These are phyloP conservation scores for Saturnispora besseyi DNA, from an alignment of 805 yeast species.

Conservation along the genomic window DNA sequence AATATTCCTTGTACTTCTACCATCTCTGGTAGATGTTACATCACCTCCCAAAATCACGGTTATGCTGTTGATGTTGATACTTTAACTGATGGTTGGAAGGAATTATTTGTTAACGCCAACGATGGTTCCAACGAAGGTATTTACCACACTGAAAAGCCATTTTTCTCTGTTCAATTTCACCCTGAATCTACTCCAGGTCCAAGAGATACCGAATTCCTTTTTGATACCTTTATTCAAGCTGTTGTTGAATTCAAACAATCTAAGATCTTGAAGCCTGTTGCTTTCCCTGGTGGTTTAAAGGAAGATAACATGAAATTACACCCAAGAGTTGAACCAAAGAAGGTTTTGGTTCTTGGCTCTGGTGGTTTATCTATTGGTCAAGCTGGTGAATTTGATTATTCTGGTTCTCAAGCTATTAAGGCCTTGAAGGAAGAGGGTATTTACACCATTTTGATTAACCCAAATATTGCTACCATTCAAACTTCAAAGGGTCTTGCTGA, in stretches of 20 bases:
- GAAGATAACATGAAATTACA: conserved; percentile 67
- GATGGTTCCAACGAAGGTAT: conserved; percentile 99
- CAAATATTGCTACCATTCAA: conserved; percentile 95
- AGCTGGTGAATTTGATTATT: conserved; percentile 97
- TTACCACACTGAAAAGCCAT: conserved; percentile 78
- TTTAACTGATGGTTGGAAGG: conserved; percentile 77
- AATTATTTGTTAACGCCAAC: conserved; percentile 88
- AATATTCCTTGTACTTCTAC: conserved; percentile 87
- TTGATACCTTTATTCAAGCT: conserved; percentile 83
- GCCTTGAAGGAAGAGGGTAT: conserved; percentile 89
- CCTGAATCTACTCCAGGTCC: conserved; percentile 99
- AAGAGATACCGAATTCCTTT: conserved; percentile 94
- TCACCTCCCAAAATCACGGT: conserved; percentile 98
- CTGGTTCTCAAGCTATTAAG: conserved; percentile 96
- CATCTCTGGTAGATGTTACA: conserved; percentile 89
- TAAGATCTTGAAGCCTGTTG: conserved; percentile 54
- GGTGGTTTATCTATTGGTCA: conserved; percentile 97
- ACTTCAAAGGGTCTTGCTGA: conserved; percentile 93
- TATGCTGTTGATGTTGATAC: conserved; percentile 86
- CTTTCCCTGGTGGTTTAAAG: conserved; percentile 81
- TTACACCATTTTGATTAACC: conserved; percentile 78
- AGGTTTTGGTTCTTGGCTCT: conserved; percentile 89
- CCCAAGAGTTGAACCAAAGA: conserved; percentile 78
- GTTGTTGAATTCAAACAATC: conserved; percentile 58
- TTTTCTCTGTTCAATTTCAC: conserved; percentile 96